These are phyloP conservation scores for Ceratobasidium sp. DNA, from an alignment of 1,284 basidiomycete genomes.

Conservation along the genomic window DNA sequence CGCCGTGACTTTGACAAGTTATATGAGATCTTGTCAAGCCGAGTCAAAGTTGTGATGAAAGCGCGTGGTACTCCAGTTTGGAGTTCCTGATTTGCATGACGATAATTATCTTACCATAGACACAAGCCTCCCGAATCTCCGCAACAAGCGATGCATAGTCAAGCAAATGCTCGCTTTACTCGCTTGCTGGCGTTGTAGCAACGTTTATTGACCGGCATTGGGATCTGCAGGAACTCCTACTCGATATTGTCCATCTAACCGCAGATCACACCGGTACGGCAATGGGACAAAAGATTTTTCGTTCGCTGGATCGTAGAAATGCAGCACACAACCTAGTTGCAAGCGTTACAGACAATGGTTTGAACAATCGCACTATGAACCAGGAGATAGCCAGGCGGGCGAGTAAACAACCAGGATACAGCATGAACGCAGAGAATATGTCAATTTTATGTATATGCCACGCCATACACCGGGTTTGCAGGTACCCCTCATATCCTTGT, in stretches of 20 bases:
- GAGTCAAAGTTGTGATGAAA: neutral
- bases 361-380: constrained; percentile 26
- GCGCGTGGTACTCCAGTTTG: neutral
- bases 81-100: neutral
- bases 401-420: neutral
- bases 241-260: constrained; percentile 18
- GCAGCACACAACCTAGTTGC: constrained; percentile 21
- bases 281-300: constrained; percentile 16
- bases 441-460: constrained; percentile 17
- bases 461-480: constrained; percentile 12
- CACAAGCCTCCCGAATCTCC: constrained; percentile 3
- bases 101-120: neutral
- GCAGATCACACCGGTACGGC: neutral
- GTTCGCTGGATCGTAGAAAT: neutral
- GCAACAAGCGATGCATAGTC: constrained; percentile 22
- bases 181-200: constrained; percentile 8
- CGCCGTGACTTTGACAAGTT: constrained; percentile 19
- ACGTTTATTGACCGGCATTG: constrained; percentile 21
- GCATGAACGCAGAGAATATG: constrained; percentile 1
- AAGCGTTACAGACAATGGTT: constrained; percentile 17
- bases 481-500: neutral
- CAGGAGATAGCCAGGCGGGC: neutral
- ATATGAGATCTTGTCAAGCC: neutral
- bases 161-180: constrained; percentile 25
- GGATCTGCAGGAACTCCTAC: constrained; percentile 12